Conservation (phyloP, 257 asterid species). For the Dorcoceras hygrometricum region DNA sequence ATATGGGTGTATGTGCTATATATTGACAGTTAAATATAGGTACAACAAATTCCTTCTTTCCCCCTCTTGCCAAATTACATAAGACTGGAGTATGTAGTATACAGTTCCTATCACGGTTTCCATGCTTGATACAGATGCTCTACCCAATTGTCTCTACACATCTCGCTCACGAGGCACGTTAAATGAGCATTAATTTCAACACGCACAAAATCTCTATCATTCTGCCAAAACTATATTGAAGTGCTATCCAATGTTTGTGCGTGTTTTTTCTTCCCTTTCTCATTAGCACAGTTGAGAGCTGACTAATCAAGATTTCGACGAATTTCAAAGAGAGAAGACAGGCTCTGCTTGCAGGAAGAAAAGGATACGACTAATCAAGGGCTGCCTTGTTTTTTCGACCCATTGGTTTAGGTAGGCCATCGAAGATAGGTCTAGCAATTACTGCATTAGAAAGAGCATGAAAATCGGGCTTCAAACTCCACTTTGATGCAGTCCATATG, state of each 20-base stretch:
- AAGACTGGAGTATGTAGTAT: slow-evolving; percentile 41
- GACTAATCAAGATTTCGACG: not conserved
- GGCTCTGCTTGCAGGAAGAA: not conserved
- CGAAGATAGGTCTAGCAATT: slow-evolving; percentile 9
- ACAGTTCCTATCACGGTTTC: slow-evolving; percentile 36
- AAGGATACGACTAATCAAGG: slow-evolving; percentile 1
- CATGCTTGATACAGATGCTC: slow-evolving; percentile 28
- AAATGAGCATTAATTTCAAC: slow-evolving; percentile 20
- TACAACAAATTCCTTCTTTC: slow-evolving; percentile 25
- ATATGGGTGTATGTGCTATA: not conserved
- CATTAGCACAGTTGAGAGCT: slow-evolving; percentile 8
- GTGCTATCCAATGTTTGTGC: slow-evolving; percentile 21
- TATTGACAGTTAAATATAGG: slow-evolving; percentile 28
- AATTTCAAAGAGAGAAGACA: not conserved
- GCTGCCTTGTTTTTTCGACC: slow-evolving; percentile 14
- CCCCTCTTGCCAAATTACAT: slow-evolving; percentile 26
- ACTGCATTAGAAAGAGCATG: slow-evolving; percentile 66
- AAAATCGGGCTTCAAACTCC: slow-evolving; percentile 78
- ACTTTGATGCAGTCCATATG: slow-evolving; percentile 64
- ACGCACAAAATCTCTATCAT: slow-evolving; percentile 21
- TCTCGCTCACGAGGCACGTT: slow-evolving; percentile 15
- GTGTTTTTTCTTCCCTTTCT: slow-evolving; percentile 28
- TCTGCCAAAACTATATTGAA: slow-evolving; percentile 29
- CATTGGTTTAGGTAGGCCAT: not conserved
- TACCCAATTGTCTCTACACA: slow-evolving; percentile 25